phyloP scores from a whole-genome alignment of 192 early-diverging fungal genomes.

The Linnemannia zychae region DNA sequence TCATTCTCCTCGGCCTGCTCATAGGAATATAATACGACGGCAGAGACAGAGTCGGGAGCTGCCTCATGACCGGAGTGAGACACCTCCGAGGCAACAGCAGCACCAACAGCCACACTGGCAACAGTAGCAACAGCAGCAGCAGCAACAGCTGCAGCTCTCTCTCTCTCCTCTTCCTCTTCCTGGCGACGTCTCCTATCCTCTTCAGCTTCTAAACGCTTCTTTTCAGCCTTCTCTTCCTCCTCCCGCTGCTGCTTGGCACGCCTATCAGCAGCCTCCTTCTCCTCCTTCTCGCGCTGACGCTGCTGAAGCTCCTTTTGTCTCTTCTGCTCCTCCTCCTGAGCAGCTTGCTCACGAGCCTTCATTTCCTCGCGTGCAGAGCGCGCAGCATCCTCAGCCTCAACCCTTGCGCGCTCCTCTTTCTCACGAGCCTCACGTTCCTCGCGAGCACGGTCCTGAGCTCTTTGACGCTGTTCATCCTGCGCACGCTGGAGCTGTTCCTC shows the following conservation, averaged over 20 bases:
- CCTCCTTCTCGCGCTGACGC: slow-evolving; percentile 55
- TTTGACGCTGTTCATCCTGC: slow-evolving; percentile 42
- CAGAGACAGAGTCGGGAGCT: slow-evolving; percentile 47
- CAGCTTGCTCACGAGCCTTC: slow-evolving; percentile 24
- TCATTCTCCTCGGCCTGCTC: slow-evolving; percentile 85
- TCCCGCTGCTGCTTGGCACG: slow-evolving; percentile 25
- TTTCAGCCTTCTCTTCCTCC: slow-evolving; percentile 37
- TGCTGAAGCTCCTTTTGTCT: slow-evolving; percentile 36
- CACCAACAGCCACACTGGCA: not conserved
- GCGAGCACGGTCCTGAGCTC: slow-evolving; percentile 57
- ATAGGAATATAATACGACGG: slow-evolving; percentile 79
- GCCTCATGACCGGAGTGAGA: slow-evolving; percentile 17
- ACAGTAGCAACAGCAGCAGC: slow-evolving; percentile 16
- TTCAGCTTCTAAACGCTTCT: slow-evolving; percentile 46
- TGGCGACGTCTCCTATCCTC: slow-evolving; percentile 48
- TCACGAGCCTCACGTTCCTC: slow-evolving; percentile 53
- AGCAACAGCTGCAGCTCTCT: slow-evolving; percentile 4
- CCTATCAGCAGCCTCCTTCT: slow-evolving; percentile 22
- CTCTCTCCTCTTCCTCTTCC: slow-evolving; percentile 7
- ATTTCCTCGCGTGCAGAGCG: slow-evolving; percentile 18
- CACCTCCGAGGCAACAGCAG: not conserved
- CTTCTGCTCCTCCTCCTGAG: slow-evolving; percentile 41
- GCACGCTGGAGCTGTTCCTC: slow-evolving; percentile 26
- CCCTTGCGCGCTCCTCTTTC: slow-evolving; percentile 37
- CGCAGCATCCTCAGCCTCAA: slow-evolving; percentile 20